Conservation (phyloP, 2,329 filamentous ascomycete species). For the Tolypocladium tundrense region DNA sequence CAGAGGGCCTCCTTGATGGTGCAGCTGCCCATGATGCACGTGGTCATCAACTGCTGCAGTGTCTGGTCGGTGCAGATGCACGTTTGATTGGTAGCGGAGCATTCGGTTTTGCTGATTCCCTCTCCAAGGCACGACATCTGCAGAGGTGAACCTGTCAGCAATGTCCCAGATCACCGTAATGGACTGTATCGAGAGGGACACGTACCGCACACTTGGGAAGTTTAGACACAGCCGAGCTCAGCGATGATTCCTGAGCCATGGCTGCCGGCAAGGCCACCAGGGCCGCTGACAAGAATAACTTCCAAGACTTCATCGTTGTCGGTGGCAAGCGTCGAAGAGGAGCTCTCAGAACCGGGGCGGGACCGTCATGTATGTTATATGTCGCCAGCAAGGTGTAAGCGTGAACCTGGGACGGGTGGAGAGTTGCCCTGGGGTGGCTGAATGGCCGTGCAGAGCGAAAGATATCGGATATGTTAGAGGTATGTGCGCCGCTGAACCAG, state of each 20-base stretch:
- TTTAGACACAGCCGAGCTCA: not conserved
- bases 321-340: not conserved
- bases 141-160: not conserved
- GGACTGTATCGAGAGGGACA: not conserved
- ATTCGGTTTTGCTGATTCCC: constrained; percentile 14
- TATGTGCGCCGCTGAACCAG: not conserved
- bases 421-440: not conserved
- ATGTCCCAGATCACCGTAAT: not conserved
- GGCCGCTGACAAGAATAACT: not conserved
- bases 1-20: constrained; percentile 20
- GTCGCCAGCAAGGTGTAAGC: not conserved
- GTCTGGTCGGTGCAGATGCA: constrained; percentile 20
- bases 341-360: not conserved
- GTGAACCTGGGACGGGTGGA: not conserved
- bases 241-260: not conserved
- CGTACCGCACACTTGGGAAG: constrained; percentile 4
- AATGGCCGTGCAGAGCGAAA: not conserved
- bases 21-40: constrained; percentile 17
- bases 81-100: constrained; percentile 13
- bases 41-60: constrained; percentile 13
- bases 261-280: not conserved
- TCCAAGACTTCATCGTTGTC: not conserved
- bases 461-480: not conserved
- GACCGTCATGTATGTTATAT: not conserved
- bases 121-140: constrained; percentile 11